Base-by-base conservation (phyloP, 1,284 basidiomycete species). In the Ustilago trichophora region DNA sequence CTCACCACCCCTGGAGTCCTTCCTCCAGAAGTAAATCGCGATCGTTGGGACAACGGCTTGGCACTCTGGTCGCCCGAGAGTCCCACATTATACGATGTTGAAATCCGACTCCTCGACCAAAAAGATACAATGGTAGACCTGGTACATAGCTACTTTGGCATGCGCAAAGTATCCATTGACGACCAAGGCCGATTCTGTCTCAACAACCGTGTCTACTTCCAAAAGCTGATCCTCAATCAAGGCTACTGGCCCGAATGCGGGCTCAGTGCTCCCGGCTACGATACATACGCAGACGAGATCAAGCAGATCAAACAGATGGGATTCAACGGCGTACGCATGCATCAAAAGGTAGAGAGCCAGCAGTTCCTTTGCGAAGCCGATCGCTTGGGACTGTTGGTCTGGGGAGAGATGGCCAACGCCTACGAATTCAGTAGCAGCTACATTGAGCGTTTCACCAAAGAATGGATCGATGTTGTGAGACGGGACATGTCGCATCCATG, bases 361-460 rank as follows among this genome's bases (percentile, higher is more conserved):
- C 31, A 52, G 1, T 75, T 53, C 27, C 37, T 72, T 4, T 71
- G 33, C 47, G 50, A 54, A 27, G 64, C 69, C 7, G 72, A 73
- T 32, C 46, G 57, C 4, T 51, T 72, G 9, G 70, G 70, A 6
- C 46, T 69, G 46, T 50, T 74, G 10, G 69, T 74, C 2, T 74
- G 72, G 72, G 56, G 65, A 6, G 70, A 74, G 52, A 66, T 66
- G 65, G 65, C 65, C 12, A 75, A 72, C 29, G 64, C 70, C 12
- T 73, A 71, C 50, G 66, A 72, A 27, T 75, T 47, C 38, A 62
- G 51, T 34, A 47, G 44, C 4, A 46, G 12, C 10, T 62, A 66
- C 33, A 37, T 59, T 27, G 54, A 63, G 16, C 46, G 57, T 7
- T 73, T 75, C 31, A 63, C 50, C 5, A 44, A 47, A 15, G 72